Percentiles rank a stretch among this genome's conserved stretches.
Evolutionary conservation across 805 yeast species (phyloP).

Genomic region (Jamesozyma jinghongensis): DNA sequence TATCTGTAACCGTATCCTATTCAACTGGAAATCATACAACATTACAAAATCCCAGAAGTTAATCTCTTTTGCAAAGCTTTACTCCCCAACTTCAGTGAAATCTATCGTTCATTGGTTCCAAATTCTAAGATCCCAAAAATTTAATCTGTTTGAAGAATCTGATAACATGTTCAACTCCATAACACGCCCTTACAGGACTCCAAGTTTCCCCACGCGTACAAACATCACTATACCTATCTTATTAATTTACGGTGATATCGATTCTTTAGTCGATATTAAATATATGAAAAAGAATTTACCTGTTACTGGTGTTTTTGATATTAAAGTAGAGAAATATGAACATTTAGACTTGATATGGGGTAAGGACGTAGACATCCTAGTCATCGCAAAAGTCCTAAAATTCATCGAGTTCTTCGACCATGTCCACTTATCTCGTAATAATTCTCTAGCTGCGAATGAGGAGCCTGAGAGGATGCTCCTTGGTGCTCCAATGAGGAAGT

Average conservation of each 20-base stretch:
- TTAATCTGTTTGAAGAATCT: constrained; percentile 82
- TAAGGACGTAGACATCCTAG: constrained; percentile 42
- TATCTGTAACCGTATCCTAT: constrained; percentile 52
- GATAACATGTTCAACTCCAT: constrained; percentile 32
- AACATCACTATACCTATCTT: constrained; percentile 65
- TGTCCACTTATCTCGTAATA: background rate
- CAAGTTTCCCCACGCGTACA: constrained; percentile 47
- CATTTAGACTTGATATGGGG: constrained; percentile 93
- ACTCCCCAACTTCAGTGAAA: constrained; percentile 86
- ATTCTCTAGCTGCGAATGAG: background rate
- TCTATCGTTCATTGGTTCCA: constrained; percentile 96
- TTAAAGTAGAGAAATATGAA: constrained; percentile 64
- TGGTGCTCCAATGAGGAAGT: too few relatives aligned
- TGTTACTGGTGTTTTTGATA: constrained; percentile 35
- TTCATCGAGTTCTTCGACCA: constrained; percentile 29
- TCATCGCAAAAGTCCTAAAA: constrained; percentile 35
- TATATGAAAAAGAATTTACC: constrained; percentile 68
- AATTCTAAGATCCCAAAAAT: constrained; percentile 63
- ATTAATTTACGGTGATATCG: constrained; percentile 69
- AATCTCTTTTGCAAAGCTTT: constrained; percentile 76
- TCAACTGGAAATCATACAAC: constrained; percentile 71
- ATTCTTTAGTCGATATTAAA: constrained; percentile 79
- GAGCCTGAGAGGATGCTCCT: too few relatives aligned
- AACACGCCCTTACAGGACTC: constrained; percentile 29
- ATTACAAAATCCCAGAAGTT: constrained; percentile 66